phyloP scores from a whole-genome alignment of 345 rosid genomes.

The Eucalyptus cloeziana region DNA sequence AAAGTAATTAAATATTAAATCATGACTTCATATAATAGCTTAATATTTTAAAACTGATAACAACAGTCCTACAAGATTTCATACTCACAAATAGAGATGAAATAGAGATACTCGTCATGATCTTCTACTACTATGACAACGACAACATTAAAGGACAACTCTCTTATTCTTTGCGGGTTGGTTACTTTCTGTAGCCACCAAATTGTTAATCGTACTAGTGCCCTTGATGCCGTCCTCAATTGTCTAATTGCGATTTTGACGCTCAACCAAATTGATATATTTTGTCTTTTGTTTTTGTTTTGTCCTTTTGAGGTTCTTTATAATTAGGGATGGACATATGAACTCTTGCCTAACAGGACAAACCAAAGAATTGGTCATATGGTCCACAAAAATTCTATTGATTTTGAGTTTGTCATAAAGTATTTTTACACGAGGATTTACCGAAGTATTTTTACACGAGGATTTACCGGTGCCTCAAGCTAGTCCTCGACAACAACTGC shows the following conservation, averaged over 20 bases:
- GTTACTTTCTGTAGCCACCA: neutral
- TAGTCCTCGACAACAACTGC: neutral
- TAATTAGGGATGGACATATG: neutral
- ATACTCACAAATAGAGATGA: neutral
- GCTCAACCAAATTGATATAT: neutral
- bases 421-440: too few species aligned
- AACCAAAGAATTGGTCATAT: neutral
- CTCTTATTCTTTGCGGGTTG: neutral
- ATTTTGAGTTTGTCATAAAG: too few species aligned
- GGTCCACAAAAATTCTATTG: too few species aligned
- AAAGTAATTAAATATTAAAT: too few species aligned
- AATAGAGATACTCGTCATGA: neutral
- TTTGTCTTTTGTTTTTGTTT: neutral
- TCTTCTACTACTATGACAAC: neutral
- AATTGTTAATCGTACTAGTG: neutral
- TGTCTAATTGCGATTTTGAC: neutral
- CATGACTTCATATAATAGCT: fast-evolving
- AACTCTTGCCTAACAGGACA: neutral
- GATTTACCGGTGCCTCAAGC: too few species aligned
- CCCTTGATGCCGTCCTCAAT: neutral
- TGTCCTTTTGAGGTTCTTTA: neutral
- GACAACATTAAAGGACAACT: neutral
- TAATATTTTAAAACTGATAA: too few species aligned
- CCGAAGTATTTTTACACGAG: too few species aligned
- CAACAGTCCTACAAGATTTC: too few species aligned